phyloP scores from a whole-genome alignment of 1,284 basidiomycete species.

The Chalciporus sp. region DNA sequence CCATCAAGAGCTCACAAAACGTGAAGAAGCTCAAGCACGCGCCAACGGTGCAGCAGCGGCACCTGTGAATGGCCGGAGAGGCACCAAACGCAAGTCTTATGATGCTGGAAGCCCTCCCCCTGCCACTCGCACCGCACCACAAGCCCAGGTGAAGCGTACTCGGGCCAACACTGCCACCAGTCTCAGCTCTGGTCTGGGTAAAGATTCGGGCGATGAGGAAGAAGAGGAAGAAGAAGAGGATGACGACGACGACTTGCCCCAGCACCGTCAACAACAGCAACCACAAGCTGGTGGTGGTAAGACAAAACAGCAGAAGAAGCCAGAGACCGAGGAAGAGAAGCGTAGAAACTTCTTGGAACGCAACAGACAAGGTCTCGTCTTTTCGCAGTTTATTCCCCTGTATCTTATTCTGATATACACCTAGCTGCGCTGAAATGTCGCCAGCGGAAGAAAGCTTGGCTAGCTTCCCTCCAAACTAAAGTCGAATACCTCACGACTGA shows the following conservation, averaged over 20 bases:
- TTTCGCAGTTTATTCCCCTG: background rate
- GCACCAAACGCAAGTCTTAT: slow-evolving; percentile 68
- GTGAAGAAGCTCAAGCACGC: slow-evolving; percentile 75
- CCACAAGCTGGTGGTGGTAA: slow-evolving; percentile 32
- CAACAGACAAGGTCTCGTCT: slow-evolving; percentile 83
- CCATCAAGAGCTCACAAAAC: slow-evolving; percentile 94
- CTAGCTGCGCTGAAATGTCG: slow-evolving; percentile 97
- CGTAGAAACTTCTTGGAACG: slow-evolving; percentile 92
- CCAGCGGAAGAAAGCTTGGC: slow-evolving; percentile 98
- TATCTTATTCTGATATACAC: slow-evolving; percentile 8
- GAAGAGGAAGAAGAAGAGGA: slow-evolving; percentile 57
- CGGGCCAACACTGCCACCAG: slow-evolving; percentile 41
- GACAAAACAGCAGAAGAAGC: slow-evolving; percentile 55
- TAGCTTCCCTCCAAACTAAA: slow-evolving; percentile 89
- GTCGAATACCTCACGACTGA: slow-evolving; percentile 90
- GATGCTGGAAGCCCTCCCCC: slow-evolving; percentile 45
- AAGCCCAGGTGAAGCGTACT: slow-evolving; percentile 46
- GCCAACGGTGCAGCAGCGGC: slow-evolving; percentile 36
- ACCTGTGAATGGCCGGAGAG: slow-evolving; percentile 47
- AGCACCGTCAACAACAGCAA: slow-evolving; percentile 27
- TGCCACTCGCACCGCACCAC: slow-evolving; percentile 21
- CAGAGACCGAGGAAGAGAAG: slow-evolving; percentile 96
- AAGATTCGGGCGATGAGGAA: slow-evolving; percentile 44
- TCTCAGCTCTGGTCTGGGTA: slow-evolving; percentile 29
- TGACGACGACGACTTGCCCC: slow-evolving; percentile 45